Base-by-base conservation (phyloP, 2,329 filamentous ascomycete genomes). In the Cryphonectria carpinicola region DNA sequence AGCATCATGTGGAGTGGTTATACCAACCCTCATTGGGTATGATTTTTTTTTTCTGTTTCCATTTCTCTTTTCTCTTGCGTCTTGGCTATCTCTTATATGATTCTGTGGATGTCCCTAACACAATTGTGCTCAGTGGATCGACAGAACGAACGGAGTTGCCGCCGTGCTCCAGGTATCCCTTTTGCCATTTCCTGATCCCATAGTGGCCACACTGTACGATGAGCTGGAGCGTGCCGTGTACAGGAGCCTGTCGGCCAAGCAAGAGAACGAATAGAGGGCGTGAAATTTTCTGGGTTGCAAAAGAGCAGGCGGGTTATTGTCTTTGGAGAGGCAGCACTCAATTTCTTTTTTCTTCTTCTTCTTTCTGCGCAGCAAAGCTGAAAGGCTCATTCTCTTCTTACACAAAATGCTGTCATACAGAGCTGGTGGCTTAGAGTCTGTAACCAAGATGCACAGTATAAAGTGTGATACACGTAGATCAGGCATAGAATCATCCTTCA, bases 1-100 rank as follows among this genome's bases (percentile, higher is more conserved):
- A 70, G 70, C 17, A 65, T 72, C 14, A 67, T 70, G 70, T 70
- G 70, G 70, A 72, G 67, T 28, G 70, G 70, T 0, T 52, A 56
- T 58, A n/a, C 41, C 17, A 70, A 72, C 8, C 60, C 67, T 28
- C 70, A 65, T 8, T 70, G 68, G 69, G 69, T 68, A 68, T 49
- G 58, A 32, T 32, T 62, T 25, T 2, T 14, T 19, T 1, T 22
- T 32, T 58, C 54, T 22, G 22, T 58, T 25, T 8, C 54, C 13
- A 4, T 25, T 14, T 19, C 13, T 28, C 54, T 35, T 17, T 58
- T 5, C 3, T 60, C 54, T 32, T 58, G 2, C 8, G 13, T 7
- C 37, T 39, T 39, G 7, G 8, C 28, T 39, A 3, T 6, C 28
- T 37, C 19, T 22, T 25, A 0, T 11, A 32, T 37, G 19, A 10